Evolutionary conservation across 768 basidiomycete species (phyloP), one percentile per base, ranked within the genome.

Genomic region (Lentinus brumalis): DNA sequence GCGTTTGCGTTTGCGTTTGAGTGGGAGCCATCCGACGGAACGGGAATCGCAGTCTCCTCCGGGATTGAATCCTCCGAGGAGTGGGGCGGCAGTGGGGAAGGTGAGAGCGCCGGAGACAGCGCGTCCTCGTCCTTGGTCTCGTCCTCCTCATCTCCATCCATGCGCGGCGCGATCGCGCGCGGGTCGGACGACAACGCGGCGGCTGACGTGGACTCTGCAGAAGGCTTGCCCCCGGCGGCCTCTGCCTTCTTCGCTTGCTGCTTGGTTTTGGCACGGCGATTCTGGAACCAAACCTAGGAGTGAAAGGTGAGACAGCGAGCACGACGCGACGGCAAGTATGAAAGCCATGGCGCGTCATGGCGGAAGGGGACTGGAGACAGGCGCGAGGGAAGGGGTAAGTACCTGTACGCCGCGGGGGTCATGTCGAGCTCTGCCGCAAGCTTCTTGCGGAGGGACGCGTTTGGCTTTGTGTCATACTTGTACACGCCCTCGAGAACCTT

Each of bases 341-440:
- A 49, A 26, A 7, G 42, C 1, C 10, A 16, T 16, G 14, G 15
- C 14, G 39, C 30, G 40, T 14, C 11, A 40, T 11, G 21, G 26
- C 29, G 53, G 5, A 18, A 21, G 18, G 53, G 15, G 31, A 47
- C 55, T 38, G 59, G 15, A 52, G 30, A 21, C 29, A 44, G 29
- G 58, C 38, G 53, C 16, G 18, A 9, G 32, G 21, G 38, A 39
- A 46, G 44, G 40, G 18, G 35, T 38, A 21, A 84, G 80, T 59
- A 96, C 96, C 83, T 98, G 96, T 2, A 98, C 92, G n/a, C 93
- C 94, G 61, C 96, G 80, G 21, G 86, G 10, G 92, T 91, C 96
- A 98, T 98, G 63, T 87, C 88, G 59, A 98, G 85, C 76, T 94
- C 82, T 10, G 81, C 76, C 0, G 94, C 90, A 55, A 98, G 85